phyloP scores from a whole-genome alignment of 768 basidiomycete genomes.

The Dendrothele bispora region DNA sequence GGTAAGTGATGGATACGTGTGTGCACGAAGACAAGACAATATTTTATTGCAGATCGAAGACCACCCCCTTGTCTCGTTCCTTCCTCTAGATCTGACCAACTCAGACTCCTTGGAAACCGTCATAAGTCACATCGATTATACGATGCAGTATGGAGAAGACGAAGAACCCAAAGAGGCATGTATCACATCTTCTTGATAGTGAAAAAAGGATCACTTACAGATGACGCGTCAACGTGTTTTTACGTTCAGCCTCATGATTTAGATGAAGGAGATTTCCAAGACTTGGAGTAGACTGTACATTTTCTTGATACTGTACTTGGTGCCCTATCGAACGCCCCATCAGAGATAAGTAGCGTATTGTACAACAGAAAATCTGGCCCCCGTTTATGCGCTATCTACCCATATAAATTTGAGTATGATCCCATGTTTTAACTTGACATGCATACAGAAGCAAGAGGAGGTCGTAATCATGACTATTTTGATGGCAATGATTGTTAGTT shows the following conservation, averaged over 20 bases:
- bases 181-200: constrained; percentile 1
- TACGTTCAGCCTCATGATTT: constrained; percentile 78
- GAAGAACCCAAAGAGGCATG: constrained; percentile 94
- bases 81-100: constrained; percentile 89
- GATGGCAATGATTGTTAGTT: too few species aligned
- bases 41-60: constrained; percentile 79
- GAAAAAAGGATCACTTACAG: too few species aligned
- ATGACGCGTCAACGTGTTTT: constrained; percentile 14
- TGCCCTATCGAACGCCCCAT: too few species aligned
- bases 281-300: constrained; percentile 62
- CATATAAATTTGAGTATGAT: background rate
- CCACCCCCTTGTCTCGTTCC: constrained; percentile 95
- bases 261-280: constrained; percentile 89
- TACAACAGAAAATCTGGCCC: too few species aligned
- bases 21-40: background rate
- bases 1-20: constrained; percentile 42
- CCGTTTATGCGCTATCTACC: too few species aligned
- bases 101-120: constrained; percentile 89
- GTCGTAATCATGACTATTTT: too few species aligned
- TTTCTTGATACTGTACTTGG: background rate
- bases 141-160: constrained; percentile 98
- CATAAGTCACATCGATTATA: constrained; percentile 94
- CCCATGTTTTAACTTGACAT: too few species aligned
- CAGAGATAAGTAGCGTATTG: too few species aligned
- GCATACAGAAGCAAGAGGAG: too few species aligned